These are phyloP conservation scores for Jacaranda copaia DNA, from an alignment of 257 asterid species.

Conservation along the genomic window DNA sequence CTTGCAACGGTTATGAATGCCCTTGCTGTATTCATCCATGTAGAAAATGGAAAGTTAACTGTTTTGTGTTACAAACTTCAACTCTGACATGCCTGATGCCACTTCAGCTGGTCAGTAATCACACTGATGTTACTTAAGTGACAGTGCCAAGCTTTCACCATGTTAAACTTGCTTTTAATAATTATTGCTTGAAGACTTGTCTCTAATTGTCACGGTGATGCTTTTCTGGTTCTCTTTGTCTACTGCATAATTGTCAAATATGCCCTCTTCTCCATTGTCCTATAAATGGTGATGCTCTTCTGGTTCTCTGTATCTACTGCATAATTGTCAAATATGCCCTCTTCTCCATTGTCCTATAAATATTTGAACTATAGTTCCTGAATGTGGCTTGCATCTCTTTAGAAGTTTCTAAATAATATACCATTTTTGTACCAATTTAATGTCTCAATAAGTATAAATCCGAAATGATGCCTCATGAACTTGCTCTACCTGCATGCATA, in stretches of 20 bases:
- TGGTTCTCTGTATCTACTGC: background rate
- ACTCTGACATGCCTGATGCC: background rate
- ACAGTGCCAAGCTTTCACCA: background rate
- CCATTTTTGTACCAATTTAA: background rate
- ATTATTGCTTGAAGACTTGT: slow-evolving; percentile 1
- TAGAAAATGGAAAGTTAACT: slow-evolving; percentile 79
- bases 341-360: background rate
- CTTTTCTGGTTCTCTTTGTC: background rate
- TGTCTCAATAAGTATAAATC: background rate
- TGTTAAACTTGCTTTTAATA: background rate
- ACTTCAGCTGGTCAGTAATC: background rate
- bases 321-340: background rate
- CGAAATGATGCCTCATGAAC: background rate
- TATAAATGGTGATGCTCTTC: background rate
- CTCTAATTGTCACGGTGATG: background rate
- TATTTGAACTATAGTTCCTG: background rate
- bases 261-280: too few relatives aligned
- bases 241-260: background rate
- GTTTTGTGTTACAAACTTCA: background rate
- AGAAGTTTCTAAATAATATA: background rate
- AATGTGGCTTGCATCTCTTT: background rate
- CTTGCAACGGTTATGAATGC: slow-evolving; percentile 85
- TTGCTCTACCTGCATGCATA: background rate
- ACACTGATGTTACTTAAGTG: background rate
- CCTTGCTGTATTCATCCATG: slow-evolving; percentile 82